Percentiles rank a stretch among this genome's conserved stretches.
Evolutionary conservation across 495 filamentous ascomycete species (phyloP).

Genomic region (Bacidia gigantensis): DNA sequence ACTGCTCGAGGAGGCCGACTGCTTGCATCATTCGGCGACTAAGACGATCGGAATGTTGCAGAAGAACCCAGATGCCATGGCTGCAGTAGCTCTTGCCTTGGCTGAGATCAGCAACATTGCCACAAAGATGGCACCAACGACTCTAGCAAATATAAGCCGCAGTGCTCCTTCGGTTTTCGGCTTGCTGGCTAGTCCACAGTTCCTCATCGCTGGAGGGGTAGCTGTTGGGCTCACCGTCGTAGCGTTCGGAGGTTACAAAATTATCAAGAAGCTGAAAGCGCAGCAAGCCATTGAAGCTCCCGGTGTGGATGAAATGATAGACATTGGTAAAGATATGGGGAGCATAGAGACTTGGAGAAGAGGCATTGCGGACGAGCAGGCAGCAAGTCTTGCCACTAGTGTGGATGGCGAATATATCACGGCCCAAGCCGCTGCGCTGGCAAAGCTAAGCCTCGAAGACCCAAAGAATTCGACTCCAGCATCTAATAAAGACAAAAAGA

Average conservation of each 20-base stretch:
- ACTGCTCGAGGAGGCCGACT: constrained; percentile 73
- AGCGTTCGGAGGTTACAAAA: constrained; percentile 91
- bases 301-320: constrained; percentile 45
- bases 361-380: constrained; percentile 62
- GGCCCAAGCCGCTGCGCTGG: constrained; percentile 52
- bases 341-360: constrained; percentile 71
- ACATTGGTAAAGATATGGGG: constrained; percentile 41
- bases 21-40: constrained; percentile 69
- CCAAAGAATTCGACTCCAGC: constrained; percentile 18
- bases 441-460: constrained; percentile 33
- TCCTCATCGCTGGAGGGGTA: constrained; percentile 81
- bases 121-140: constrained; percentile 73
- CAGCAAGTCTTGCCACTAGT: constrained; percentile 44
- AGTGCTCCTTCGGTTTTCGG: constrained; percentile 74
- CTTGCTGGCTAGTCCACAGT: constrained; percentile 78
- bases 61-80: constrained; percentile 82
- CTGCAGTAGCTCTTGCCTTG: constrained; percentile 82
- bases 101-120: constrained; percentile 77
- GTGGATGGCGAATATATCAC: constrained; percentile 84
- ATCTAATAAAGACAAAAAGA: constrained; percentile 8
- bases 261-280: constrained; percentile 67
- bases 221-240: constrained; percentile 83
- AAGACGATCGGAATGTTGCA: constrained; percentile 78
- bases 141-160: constrained; percentile 57
- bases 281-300: constrained; percentile 32